Evolutionary conservation across 352 stramenopile species (phyloP).

Genomic region (Pythium folliculosum): DNA sequence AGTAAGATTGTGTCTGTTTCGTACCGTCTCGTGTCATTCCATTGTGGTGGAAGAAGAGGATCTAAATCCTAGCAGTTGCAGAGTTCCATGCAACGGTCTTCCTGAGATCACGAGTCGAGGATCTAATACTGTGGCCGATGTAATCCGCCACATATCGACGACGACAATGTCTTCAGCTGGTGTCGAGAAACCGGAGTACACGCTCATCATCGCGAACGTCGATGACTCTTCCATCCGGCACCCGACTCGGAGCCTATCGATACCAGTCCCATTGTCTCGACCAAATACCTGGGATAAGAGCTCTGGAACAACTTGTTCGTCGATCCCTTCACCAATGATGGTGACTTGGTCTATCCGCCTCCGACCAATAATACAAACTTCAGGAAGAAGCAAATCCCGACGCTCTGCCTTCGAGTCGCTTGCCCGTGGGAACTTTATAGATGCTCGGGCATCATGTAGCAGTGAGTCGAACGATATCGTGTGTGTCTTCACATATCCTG

Average conservation of each 20-base stretch:
- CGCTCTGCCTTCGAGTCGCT: background rate
- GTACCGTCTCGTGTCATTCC: background rate
- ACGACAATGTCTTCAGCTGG: slow-evolving; percentile 15
- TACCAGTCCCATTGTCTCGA: background rate
- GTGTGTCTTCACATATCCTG: background rate
- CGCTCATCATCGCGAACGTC: slow-evolving; percentile 8
- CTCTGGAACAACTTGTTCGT: slow-evolving; percentile 3
- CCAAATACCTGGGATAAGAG: background rate
- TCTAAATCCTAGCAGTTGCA: background rate
- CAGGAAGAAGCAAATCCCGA: background rate
- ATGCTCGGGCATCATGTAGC: background rate
- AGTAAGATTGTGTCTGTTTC: background rate
- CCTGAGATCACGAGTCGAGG: background rate
- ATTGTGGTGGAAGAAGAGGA: background rate
- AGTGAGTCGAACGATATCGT: slow-evolving; percentile 26
- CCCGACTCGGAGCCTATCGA: slow-evolving; percentile 13
- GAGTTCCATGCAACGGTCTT: background rate
- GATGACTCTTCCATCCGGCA: slow-evolving; percentile 1
- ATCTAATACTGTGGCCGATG: background rate
- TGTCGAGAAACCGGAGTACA: slow-evolving; percentile 10
- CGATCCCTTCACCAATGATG: background rate
- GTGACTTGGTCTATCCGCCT: slow-evolving; percentile 9
- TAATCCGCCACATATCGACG: slow-evolving; percentile 1
- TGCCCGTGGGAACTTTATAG: background rate
- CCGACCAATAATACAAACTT: background rate